phyloP scores from a whole-genome alignment of 208 protist genomes.

The Trypanosoma platydactyli region DNA sequence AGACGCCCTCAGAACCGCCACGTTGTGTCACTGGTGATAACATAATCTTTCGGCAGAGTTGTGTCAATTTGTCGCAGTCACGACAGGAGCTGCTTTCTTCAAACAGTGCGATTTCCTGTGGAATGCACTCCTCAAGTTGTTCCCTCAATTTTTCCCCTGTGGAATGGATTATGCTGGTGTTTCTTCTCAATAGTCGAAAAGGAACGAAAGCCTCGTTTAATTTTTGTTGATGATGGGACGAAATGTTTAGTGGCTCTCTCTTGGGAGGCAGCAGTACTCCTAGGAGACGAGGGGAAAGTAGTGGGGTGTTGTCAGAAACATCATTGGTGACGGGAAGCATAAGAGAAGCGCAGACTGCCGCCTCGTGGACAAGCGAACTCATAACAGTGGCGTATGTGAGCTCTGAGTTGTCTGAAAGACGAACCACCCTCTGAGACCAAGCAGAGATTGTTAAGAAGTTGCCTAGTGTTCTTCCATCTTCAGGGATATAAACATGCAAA shows the following conservation, averaged over 20 bases:
- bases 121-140: constrained; percentile 43
- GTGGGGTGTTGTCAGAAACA: constrained; percentile 52
- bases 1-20: constrained; percentile 8
- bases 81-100: constrained; percentile 60
- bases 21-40: constrained; percentile 29
- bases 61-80: constrained; percentile 72
- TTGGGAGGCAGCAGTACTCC: background rate
- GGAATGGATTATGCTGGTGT: constrained; percentile 28
- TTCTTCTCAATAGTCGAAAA: constrained; percentile 7
- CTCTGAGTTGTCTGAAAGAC: constrained; percentile 20
- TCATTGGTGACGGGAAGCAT: constrained; percentile 34
- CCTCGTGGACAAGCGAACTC: constrained; percentile 46
- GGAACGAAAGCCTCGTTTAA: constrained; percentile 18
- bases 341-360: constrained; percentile 49
- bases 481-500: constrained; percentile 38
- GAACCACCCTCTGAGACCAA: constrained; percentile 48
- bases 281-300: constrained; percentile 49
- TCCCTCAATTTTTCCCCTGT: constrained; percentile 27
- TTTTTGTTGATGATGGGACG: constrained; percentile 13
- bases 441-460: constrained; percentile 49
- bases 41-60: constrained; percentile 55
- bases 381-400: constrained; percentile 48
- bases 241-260: constrained; percentile 1
- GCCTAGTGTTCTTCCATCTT: constrained; percentile 38
- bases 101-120: constrained; percentile 59